phyloP scores from a whole-genome alignment of 208 protist species.

The Crithidia mellificae region DNA sequence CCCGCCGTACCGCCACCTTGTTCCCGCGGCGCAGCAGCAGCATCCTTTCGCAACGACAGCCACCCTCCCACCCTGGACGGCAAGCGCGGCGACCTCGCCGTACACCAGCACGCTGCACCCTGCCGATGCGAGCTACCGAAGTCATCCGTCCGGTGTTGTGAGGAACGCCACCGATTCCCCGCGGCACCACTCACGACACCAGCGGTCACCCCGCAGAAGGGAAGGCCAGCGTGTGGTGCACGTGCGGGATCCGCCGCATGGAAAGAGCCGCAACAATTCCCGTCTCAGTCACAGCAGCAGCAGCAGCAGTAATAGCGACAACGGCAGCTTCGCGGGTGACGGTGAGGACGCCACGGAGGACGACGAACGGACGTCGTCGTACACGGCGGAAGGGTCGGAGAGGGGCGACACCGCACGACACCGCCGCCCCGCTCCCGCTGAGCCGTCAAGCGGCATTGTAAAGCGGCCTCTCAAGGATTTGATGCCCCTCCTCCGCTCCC shows the following conservation, averaged over 20 bases:
- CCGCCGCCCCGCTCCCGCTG: neutral
- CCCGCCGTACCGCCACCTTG: constrained; percentile 13
- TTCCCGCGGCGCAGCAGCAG: neutral
- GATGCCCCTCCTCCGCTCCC: constrained; percentile 58
- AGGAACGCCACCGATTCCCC: neutral
- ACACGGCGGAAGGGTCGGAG: constrained; percentile 6
- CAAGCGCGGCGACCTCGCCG: neutral
- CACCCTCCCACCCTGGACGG: neutral
- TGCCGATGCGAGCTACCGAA: neutral
- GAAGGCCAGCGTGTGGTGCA: neutral
- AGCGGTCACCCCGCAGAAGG: neutral
- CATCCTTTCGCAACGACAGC: neutral
- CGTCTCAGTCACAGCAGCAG: too few relatives aligned
- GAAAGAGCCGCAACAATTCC: too few relatives aligned
- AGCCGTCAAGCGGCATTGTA: constrained; percentile 38
- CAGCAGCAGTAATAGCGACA: neutral
- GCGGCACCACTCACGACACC: neutral
- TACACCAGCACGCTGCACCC: neutral
- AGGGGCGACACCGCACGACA: neutral
- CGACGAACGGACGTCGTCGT: neutral
- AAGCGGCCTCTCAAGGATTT: constrained; percentile 52
- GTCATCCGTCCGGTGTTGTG: neutral
- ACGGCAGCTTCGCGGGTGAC: neutral
- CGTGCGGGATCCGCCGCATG: neutral
- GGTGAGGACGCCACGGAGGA: neutral